A percentile compares a stretch with the other conserved stretches of the same genome.
These are phyloP conservation scores for Blepharisma japonicum DNA, from an alignment of 73 alveolate genomes.

Conservation along the genomic window DNA sequence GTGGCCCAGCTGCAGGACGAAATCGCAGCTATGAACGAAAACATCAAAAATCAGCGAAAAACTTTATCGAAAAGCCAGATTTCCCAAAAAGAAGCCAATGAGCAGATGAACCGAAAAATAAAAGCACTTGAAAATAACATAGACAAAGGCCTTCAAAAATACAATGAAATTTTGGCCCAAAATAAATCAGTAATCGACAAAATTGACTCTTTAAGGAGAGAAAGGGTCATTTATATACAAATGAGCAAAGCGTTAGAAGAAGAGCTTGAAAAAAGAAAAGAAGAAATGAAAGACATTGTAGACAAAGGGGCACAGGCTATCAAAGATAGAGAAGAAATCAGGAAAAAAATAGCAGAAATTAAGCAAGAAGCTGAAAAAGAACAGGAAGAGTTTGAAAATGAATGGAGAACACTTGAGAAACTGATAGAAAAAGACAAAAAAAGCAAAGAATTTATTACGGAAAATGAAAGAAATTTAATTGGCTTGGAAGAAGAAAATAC, in stretches of 20 bases:
- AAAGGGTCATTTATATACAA: conserved; percentile 73
- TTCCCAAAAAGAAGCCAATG: conserved; percentile 21
- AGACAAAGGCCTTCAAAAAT: conserved; percentile 67
- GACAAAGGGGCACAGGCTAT: conserved; percentile 62
- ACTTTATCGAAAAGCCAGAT: neutral
- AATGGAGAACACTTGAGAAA: conserved; percentile 37
- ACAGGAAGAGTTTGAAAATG: conserved; percentile 58
- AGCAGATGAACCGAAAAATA: conserved; percentile 43
- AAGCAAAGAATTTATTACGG: conserved; percentile 31
- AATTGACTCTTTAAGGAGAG: conserved; percentile 72
- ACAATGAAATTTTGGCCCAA: conserved; percentile 71
- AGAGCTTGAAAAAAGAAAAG: conserved; percentile 61
- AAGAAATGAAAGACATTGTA: conserved; percentile 14
- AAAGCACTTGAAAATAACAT: conserved; percentile 57
- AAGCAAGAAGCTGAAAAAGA: conserved; percentile 72
- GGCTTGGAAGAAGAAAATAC: conserved; percentile 9
- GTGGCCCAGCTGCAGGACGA: neutral
- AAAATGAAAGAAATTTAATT: conserved; percentile 1
- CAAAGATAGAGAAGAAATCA: conserved; percentile 68
- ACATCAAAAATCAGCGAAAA: conserved; percentile 3
- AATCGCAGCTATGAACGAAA: neutral
- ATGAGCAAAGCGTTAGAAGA: conserved; percentile 73
- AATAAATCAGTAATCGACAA: conserved; percentile 65
- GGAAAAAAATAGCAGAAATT: conserved; percentile 47
- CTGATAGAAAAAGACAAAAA: conserved; percentile 44